Evolutionary conservation across 2,329 filamentous ascomycete genomes (phyloP).

Genomic region (Fusarium sacchari): DNA sequence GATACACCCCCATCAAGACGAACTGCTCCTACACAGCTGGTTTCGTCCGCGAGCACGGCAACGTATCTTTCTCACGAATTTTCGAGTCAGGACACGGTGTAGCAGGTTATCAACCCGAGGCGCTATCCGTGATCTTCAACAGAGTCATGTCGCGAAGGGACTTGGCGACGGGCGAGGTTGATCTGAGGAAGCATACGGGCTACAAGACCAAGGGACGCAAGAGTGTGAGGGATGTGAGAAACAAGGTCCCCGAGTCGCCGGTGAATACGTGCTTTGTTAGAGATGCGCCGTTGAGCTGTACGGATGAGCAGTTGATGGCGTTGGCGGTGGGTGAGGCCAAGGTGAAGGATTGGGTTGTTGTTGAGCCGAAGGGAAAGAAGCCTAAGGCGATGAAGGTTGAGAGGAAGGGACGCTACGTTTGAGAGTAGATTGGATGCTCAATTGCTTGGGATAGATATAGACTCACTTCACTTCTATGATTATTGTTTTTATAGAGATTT

Average conservation of each 20-base stretch:
- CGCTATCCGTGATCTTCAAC: conserved; percentile 64
- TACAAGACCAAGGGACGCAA: conserved; percentile 54
- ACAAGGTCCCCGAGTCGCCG: conserved; percentile 56
- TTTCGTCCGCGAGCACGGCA: conserved; percentile 78
- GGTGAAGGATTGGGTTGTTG: conserved; percentile 31
- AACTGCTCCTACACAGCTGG: conserved; percentile 74
- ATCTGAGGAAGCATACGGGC: conserved; percentile 50
- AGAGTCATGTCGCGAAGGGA: conserved; percentile 64
- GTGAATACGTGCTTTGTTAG: conserved; percentile 68
- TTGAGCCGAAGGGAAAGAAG: conserved; percentile 17
- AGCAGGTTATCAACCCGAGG: conserved; percentile 66
- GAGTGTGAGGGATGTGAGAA: conserved; percentile 62
- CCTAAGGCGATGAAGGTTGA: neutral
- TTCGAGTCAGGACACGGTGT: conserved; percentile 72
- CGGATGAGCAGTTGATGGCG: conserved; percentile 33
- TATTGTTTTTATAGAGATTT: neutral
- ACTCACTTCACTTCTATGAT: neutral
- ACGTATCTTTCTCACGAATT: conserved; percentile 71
- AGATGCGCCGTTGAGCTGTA: conserved; percentile 54
- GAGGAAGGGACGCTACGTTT: neutral
- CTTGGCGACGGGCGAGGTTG: conserved; percentile 61
- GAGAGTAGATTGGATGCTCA: neutral
- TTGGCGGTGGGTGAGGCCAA: conserved; percentile 31
- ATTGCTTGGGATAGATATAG: neutral
- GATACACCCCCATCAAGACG: conserved; percentile 74